These are phyloP conservation scores for Blepharisma stoltei DNA, from an alignment of 73 alveolate genomes.

Conservation along the genomic window DNA sequence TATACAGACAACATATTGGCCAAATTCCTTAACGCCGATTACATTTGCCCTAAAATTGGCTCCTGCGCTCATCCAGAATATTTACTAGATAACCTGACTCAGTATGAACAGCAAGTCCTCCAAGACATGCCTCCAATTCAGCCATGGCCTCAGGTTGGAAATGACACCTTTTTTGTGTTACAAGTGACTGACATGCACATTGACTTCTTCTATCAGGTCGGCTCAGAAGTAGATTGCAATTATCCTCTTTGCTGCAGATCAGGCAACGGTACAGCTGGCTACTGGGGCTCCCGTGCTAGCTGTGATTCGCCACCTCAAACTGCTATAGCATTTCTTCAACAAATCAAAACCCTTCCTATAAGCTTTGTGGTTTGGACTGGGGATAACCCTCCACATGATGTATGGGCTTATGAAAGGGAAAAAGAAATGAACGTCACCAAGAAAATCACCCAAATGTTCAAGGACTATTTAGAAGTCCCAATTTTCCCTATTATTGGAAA, in stretches of 20 bases:
- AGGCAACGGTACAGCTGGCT: conserved; percentile 66
- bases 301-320: conserved; percentile 72
- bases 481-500: conserved; percentile 63
- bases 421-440: neutral
- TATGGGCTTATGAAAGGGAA: conserved; percentile 36
- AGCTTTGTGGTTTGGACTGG: conserved; percentile 67
- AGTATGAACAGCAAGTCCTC: conserved; percentile 4
- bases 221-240: conserved; percentile 66
- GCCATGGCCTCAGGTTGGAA: neutral
- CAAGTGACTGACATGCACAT: conserved; percentile 87
- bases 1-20: neutral
- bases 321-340: conserved; percentile 54
- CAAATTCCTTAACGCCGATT: neutral
- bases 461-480: conserved; percentile 52
- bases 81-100: neutral
- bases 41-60: neutral
- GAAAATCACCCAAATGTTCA: conserved; percentile 45
- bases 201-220: conserved; percentile 74
- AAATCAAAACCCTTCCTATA: conserved; percentile 51
- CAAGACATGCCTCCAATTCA: conserved; percentile 8
- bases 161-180: neutral
- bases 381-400: conserved; percentile 63
- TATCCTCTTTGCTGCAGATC: conserved; percentile 78
- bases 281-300: conserved; percentile 61
- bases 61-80: conserved; percentile 11